Conservation (phyloP, 176 grass and related monocot genomes). For the Aegilops tauschii region DNA sequence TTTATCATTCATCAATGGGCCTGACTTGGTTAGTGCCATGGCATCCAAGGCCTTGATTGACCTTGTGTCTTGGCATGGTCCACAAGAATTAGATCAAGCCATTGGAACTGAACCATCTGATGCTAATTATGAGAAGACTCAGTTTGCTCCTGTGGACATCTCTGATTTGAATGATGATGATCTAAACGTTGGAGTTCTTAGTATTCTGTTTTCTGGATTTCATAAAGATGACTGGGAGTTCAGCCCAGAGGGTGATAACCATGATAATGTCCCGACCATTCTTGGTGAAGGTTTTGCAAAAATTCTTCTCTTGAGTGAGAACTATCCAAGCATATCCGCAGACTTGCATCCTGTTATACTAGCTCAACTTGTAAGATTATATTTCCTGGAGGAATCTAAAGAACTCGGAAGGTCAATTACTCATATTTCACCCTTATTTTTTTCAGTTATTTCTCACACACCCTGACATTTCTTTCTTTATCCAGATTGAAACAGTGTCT, state of each 20-base stretch:
- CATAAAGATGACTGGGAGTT: conserved; percentile 58
- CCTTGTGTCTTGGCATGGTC: conserved; percentile 80
- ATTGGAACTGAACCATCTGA: conserved; percentile 53
- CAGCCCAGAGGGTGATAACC: conserved; percentile 56
- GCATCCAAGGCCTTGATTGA: conserved; percentile 85
- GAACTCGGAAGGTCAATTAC: conserved; percentile 71
- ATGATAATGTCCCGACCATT: conserved; percentile 66
- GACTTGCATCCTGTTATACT: conserved; percentile 67
- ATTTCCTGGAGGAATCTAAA: conserved; percentile 72
- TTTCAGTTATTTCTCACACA: background rate
- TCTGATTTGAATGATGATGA: conserved; percentile 64
- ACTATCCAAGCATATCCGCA: conserved; percentile 62
- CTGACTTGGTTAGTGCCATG: conserved; percentile 74
- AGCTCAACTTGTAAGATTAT: conserved; percentile 59
- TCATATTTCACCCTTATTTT: conserved; percentile 23
- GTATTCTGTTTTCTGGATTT: conserved; percentile 75
- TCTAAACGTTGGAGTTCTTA: conserved; percentile 60
- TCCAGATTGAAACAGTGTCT: conserved; percentile 92
- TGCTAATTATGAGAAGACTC: conserved; percentile 38
- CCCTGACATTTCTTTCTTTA: conserved; percentile 2
- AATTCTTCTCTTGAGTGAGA: conserved; percentile 73
- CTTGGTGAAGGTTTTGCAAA: conserved; percentile 96
- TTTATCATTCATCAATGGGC: conserved; percentile 71
- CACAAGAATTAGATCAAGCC: conserved; percentile 68
- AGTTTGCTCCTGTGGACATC: conserved; percentile 52